Evolutionary conservation across 2,329 filamentous ascomycete genomes (phyloP).

Genomic region (Clonostachys sp.): DNA sequence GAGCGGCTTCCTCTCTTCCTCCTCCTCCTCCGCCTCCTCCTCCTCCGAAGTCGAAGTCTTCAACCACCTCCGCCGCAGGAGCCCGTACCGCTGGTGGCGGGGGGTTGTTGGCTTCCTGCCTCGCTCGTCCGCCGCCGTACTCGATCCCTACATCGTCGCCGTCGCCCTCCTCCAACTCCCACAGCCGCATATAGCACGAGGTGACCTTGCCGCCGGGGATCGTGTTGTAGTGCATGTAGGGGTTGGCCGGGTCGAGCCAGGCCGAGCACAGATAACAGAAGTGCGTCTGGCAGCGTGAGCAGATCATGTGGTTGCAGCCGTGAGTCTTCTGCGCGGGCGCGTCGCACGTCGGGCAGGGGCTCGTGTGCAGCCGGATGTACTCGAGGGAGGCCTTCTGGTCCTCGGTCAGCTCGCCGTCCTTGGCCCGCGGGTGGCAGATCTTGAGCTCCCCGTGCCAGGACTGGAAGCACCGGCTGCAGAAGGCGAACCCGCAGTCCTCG

Average conservation of each 20-base stretch:
- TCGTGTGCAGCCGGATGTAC: constrained; percentile 77
- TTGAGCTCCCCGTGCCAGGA: constrained; percentile 91
- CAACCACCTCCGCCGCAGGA: too few species aligned
- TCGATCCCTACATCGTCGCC: constrained; percentile 45
- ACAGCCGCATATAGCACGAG: constrained; percentile 78
- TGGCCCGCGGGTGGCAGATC: constrained; percentile 62
- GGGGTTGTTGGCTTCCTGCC: not conserved
- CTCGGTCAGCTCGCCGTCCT: constrained; percentile 66
- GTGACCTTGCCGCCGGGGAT: constrained; percentile 44
- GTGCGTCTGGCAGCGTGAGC: constrained; percentile 82
- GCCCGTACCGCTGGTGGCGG: too few species aligned
- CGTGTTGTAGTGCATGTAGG: constrained; percentile 85
- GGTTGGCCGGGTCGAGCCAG: constrained; percentile 79
- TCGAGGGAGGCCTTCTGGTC: constrained; percentile 85
- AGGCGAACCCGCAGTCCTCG: constrained; percentile 84
- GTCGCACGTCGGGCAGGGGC: constrained; percentile 82
- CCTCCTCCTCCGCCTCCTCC: constrained; percentile 2
- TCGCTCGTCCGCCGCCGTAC: constrained; percentile 29
- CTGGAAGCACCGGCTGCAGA: constrained; percentile 65
- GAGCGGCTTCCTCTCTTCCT: not conserved
- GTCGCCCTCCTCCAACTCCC: constrained; percentile 85
- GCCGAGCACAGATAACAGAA: constrained; percentile 92
- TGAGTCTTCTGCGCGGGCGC: constrained; percentile 84
- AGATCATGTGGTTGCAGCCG: constrained; percentile 97
- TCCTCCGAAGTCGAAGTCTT: not conserved